These are phyloP conservation scores for Candida berthetii DNA, from an alignment of 805 yeast species.

Conservation along the genomic window DNA sequence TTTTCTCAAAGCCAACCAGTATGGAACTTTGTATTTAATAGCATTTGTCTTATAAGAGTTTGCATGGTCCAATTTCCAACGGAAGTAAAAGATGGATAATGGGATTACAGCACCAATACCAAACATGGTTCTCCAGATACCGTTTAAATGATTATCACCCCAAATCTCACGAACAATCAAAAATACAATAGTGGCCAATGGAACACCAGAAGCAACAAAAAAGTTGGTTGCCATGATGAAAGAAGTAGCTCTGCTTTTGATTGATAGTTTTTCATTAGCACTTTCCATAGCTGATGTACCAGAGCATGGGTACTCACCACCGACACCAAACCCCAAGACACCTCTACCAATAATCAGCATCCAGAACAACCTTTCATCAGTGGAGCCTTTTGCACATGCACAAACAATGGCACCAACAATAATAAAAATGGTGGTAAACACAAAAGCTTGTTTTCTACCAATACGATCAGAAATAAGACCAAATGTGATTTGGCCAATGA, in stretches of 20 bases:
- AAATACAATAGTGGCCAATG: constrained; percentile 38
- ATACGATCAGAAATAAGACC: constrained; percentile 53
- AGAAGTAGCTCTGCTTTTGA: constrained; percentile 33
- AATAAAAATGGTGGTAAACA: constrained; percentile 51
- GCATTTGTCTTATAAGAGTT: constrained; percentile 38
- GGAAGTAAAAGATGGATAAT: constrained; percentile 6
- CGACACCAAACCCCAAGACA: constrained; percentile 56
- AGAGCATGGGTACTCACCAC: constrained; percentile 64
- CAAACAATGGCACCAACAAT: constrained; percentile 51
- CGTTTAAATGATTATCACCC: constrained; percentile 23
- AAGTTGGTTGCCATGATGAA: constrained; percentile 38
- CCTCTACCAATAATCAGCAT: constrained; percentile 50
- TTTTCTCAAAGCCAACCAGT: constrained; percentile 13
- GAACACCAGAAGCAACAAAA: constrained; percentile 42
- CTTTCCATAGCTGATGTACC: constrained; percentile 60
- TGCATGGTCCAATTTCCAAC: constrained; percentile 26
- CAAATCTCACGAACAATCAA: constrained; percentile 38
- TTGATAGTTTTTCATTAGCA: constrained; percentile 35
- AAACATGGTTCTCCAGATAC: constrained; percentile 41
- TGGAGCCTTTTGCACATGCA: constrained; percentile 51
- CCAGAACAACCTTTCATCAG: constrained; percentile 41
- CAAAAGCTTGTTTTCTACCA: constrained; percentile 57
- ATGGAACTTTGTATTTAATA: constrained; percentile 17
- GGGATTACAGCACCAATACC: constrained; percentile 40
- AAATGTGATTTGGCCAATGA: constrained; percentile 52